Evolutionary conservation across 2,329 filamentous ascomycete species (phyloP).

Genomic region (Verticillium longisporum): DNA sequence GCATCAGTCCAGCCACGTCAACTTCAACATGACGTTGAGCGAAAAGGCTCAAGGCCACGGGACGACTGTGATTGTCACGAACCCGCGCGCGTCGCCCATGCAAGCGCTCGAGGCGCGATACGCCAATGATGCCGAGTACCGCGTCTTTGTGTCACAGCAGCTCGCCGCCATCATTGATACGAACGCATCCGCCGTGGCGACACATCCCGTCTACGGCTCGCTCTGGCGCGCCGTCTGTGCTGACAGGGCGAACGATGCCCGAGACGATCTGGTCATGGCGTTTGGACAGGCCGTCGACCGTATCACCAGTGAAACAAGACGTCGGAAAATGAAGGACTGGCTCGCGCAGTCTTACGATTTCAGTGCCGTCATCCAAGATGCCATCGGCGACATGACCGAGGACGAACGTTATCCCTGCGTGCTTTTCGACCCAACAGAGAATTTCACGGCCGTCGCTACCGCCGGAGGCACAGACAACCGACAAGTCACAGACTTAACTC

Average conservation of each 20-base stretch:
- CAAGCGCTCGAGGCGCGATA: slow-evolving; percentile 34
- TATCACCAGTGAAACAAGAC: slow-evolving; percentile 23
- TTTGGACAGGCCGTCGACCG: slow-evolving; percentile 33
- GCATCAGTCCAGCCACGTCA: not conserved
- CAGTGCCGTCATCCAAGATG: slow-evolving; percentile 30
- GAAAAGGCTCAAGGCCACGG: not conserved
- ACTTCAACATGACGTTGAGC: not conserved
- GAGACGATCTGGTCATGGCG: slow-evolving; percentile 31
- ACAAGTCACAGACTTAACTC: slow-evolving; percentile 27
- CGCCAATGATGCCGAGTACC: slow-evolving; percentile 27
- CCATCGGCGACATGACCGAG: slow-evolving; percentile 27
- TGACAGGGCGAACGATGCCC: slow-evolving; percentile 31
- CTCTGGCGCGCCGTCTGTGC: slow-evolving; percentile 43
- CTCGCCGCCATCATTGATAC: slow-evolving; percentile 33
- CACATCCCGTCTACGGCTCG: slow-evolving; percentile 43
- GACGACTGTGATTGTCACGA: not conserved
- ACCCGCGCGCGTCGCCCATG: slow-evolving; percentile 12
- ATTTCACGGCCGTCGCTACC: slow-evolving; percentile 18
- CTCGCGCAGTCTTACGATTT: slow-evolving; percentile 45
- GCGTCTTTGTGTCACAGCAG: slow-evolving; percentile 27
- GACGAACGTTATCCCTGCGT: slow-evolving; percentile 37
- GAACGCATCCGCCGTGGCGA: slow-evolving; percentile 34
- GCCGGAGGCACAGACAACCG: slow-evolving; percentile 14
- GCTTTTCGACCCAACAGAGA: slow-evolving; percentile 40
- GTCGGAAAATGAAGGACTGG: slow-evolving; percentile 35